Evolutionary conservation across 1,284 basidiomycete species (phyloP).

Genomic region (Cutaneotrichosporon cavernicola): DNA sequence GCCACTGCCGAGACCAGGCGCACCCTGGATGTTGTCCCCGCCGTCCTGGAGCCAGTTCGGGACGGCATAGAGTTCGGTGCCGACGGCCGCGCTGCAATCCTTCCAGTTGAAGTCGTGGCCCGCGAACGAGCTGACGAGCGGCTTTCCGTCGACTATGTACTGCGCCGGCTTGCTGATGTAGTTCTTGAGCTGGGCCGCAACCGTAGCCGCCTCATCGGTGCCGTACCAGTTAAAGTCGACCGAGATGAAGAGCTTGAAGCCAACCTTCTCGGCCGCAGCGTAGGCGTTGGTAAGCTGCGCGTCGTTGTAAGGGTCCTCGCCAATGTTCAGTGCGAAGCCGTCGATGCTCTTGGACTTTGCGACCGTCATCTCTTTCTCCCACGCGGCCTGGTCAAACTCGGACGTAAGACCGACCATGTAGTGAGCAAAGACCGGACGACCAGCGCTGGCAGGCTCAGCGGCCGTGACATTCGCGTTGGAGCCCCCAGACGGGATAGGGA

Average conservation of each 20-base stretch:
- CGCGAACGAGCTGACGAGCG: slow-evolving; percentile 50
- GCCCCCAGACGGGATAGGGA: background rate
- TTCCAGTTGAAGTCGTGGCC: slow-evolving; percentile 50
- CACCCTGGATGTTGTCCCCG: slow-evolving; percentile 5
- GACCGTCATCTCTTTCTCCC: slow-evolving; percentile 43
- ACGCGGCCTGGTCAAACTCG: slow-evolving; percentile 47
- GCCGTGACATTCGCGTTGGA: background rate
- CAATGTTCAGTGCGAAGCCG: slow-evolving; percentile 52
- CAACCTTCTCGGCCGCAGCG: slow-evolving; percentile 35
- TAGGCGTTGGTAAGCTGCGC: slow-evolving; percentile 48
- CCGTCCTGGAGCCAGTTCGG: slow-evolving; percentile 41
- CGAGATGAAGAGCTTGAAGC: slow-evolving; percentile 49
- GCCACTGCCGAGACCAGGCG: background rate
- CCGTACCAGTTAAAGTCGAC: slow-evolving; percentile 54
- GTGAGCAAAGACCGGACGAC: slow-evolving; percentile 55
- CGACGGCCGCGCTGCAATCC: slow-evolving; percentile 29
- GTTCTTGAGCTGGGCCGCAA: slow-evolving; percentile 32
- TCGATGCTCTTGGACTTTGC: slow-evolving; percentile 47
- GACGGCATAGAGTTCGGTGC: slow-evolving; percentile 42
- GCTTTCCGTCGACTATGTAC: slow-evolving; percentile 41
- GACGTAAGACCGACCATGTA: slow-evolving; percentile 68
- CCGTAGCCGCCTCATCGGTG: slow-evolving; percentile 18
- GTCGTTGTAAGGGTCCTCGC: slow-evolving; percentile 43
- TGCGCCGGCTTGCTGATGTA: slow-evolving; percentile 37
- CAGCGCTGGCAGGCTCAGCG: background rate